Evolutionary conservation across 768 basidiomycete genomes (phyloP), one percentile per base, ranked within the genome.

Genomic region (Lactifluus rugatus): DNA sequence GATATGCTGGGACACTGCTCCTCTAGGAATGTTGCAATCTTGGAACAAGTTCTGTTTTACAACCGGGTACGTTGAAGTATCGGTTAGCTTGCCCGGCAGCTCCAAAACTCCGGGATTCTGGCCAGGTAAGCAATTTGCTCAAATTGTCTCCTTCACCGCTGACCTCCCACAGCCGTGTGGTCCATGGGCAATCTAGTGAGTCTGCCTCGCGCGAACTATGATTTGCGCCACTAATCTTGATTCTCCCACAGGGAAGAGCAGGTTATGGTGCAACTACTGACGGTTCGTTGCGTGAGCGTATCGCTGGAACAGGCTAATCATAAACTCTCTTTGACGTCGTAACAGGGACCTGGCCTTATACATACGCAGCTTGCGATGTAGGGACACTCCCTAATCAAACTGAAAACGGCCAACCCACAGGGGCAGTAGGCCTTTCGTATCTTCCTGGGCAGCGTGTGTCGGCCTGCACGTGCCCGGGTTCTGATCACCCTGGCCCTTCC

Each of bases 21-120:
- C 36, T 17, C 7, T 23, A 64, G 63, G 61, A 37, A 85, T 86
- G 84, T 53, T 93, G 10, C 83, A 87, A 64, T 80, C 84, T 13
- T 96, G 94, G 93, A 95, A 96, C 72, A 91, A 96, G 72, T 72
- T 96, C 54, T 98, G 94, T 73, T 96, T 93, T 72, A 94, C 84
- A 16, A 92, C 91, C 0, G 93, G 91, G 2, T 93, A 93, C 67
- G 75, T 97, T 56, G 96, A 96, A 72, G 81, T 86, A 2, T 80
- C 77, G n/a, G 65, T 91, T 19, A 89, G 86, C 67, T 68, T 91
- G 64, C 89, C 90, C 17, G 90, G 89, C 5, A 70, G 74, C 11
- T 73, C 78, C 1, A 62, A 66, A 41, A 75, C 77, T 16, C 80
- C 85, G 11, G 93, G 93, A 6, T 76, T 89, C 60, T 96, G 93